Conservation (phyloP, 176 grass and related monocot genomes). For the Oryza meridionalis region DNA sequence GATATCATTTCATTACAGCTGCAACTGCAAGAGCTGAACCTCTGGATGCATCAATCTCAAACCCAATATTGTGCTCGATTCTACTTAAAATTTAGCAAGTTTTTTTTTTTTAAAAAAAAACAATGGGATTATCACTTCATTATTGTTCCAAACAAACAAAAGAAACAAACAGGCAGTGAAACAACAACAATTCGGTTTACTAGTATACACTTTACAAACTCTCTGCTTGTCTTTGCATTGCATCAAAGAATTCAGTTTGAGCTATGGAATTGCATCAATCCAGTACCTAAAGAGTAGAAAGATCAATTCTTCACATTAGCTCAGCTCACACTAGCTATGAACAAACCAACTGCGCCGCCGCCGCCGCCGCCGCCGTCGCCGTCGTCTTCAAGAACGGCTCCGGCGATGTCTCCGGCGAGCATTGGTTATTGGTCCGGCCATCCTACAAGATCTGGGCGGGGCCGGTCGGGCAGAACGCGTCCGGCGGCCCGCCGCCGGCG, state of each 20-base stretch:
- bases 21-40: neutral
- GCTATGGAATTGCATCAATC: neutral
- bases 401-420: neutral
- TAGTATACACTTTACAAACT: neutral
- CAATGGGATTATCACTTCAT: neutral
- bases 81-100: neutral
- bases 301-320: neutral
- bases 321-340: neutral
- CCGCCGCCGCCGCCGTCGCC: too few species aligned
- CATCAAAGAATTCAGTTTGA: neutral
- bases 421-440: neutral
- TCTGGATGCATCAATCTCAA: neutral
- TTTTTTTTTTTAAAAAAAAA: neutral
- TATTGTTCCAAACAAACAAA: conserved; percentile 4
- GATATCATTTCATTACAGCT: neutral
- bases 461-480: conserved; percentile 44
- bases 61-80: neutral
- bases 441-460: conserved; percentile 46
- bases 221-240: neutral
- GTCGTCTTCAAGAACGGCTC: too few species aligned
- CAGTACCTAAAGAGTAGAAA: neutral
- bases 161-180: neutral
- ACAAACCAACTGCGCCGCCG: neutral
- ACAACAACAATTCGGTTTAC: conserved; percentile 15
- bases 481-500: conserved; percentile 29